Evolutionary conservation across 2,329 filamentous ascomycete species (phyloP).

Genomic region (Hypoxylon sp.): DNA sequence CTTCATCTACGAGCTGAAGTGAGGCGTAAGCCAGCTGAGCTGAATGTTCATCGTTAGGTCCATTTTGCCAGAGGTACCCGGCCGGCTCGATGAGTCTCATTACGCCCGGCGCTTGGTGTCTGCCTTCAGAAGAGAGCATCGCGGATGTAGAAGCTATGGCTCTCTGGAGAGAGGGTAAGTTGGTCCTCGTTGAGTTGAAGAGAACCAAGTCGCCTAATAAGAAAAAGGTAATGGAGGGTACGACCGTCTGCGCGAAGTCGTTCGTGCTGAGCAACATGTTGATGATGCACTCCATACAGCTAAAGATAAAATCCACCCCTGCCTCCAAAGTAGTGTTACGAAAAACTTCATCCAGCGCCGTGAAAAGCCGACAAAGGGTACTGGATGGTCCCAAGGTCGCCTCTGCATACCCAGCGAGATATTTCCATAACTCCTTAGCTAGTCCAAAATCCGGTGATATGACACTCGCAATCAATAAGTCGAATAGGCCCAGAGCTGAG

Average conservation of each 20-base stretch:
- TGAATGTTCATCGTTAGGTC: constrained; percentile 41
- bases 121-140: constrained; percentile 14
- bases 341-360: constrained; percentile 39
- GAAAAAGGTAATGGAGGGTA: constrained; percentile 40
- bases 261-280: constrained; percentile 43
- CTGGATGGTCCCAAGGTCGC: constrained; percentile 28
- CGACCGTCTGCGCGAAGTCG: constrained; percentile 38
- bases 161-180: constrained; percentile 38
- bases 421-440: constrained; percentile 42
- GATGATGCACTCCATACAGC: constrained; percentile 46
- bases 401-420: constrained; percentile 42
- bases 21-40: constrained; percentile 36
- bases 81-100: constrained; percentile 40
- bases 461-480: constrained; percentile 44
- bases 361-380: constrained; percentile 38
- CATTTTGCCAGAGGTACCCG: constrained; percentile 43
- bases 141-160: constrained; percentile 28
- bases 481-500: constrained; percentile 42
- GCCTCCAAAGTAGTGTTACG: constrained; percentile 34
- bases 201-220: constrained; percentile 42
- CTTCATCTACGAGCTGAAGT: constrained; percentile 28
- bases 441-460: constrained; percentile 42
- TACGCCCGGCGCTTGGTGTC: constrained; percentile 8
- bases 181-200: constrained; percentile 37
- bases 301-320: constrained; percentile 43